Percentiles rank a stretch among this genome's conserved stretches.
These are phyloP conservation scores for Rhynchosporium graminicola DNA, from an alignment of 2,329 filamentous ascomycete species.

Conservation along the genomic window DNA sequence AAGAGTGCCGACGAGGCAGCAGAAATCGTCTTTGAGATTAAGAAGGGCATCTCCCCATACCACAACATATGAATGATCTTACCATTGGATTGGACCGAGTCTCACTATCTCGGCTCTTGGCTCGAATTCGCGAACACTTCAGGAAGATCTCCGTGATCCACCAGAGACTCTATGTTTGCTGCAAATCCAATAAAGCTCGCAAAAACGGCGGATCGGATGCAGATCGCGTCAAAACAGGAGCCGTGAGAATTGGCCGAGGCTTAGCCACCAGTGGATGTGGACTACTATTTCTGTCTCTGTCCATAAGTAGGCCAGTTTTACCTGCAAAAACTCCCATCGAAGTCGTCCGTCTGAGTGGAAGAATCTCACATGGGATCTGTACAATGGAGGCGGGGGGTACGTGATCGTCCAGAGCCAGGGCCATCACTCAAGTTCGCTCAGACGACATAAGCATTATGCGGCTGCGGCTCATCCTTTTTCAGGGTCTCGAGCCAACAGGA, in stretches of 20 bases:
- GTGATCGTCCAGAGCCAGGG: background rate
- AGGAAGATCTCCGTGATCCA: too few species aligned
- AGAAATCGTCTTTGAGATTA: constrained; percentile 79
- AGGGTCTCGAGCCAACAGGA: background rate
- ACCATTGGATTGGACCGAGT: background rate
- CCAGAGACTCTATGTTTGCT: too few species aligned
- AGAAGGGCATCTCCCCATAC: constrained; percentile 72
- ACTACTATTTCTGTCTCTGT: too few species aligned
- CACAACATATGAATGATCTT: constrained; percentile 32
- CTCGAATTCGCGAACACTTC: background rate
- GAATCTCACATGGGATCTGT: too few species aligned
- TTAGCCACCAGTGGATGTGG: too few species aligned
- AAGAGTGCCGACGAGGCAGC: constrained; percentile 68
- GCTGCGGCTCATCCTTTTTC: background rate
- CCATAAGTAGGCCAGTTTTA: background rate
- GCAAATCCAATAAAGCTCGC: too few species aligned
- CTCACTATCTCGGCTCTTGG: background rate
- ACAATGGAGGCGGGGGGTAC: too few species aligned
- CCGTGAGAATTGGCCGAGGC: too few species aligned
- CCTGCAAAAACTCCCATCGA: constrained; percentile 4
- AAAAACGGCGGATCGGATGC: too few species aligned
- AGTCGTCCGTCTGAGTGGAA: background rate
- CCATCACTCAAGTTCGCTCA: background rate
- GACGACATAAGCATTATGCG: background rate
- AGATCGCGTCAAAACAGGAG: too few species aligned